Evolutionary conservation across 2,329 filamentous ascomycete species (phyloP), one percentile per base, ranked within the genome.

Genomic region (Phaeoacremonium minimum): DNA sequence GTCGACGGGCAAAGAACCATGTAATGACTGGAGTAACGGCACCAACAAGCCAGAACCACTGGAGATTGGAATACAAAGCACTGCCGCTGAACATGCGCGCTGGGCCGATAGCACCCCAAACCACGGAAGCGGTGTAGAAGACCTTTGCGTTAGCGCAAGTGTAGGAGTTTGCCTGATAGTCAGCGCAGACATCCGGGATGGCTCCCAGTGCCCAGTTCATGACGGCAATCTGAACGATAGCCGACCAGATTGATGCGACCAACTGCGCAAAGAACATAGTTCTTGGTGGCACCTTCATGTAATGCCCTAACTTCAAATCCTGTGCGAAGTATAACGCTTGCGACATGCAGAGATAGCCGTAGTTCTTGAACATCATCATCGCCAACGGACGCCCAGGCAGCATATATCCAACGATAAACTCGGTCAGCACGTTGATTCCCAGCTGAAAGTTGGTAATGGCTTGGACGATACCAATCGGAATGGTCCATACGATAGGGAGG

Each of bases 351-450:
- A 85, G 75, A 53, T 83, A 85, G 34, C 80, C 79, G 49, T 83
- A 87, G 43, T 80, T 84, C 60, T 86, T 86, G 66, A 87, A 87
- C 63, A 87, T 73, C 82, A 87, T 87, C 72, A 86, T 81, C 32
- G 81, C 81, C 42, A 87, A 67, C 2, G 83, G 83, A 4, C 72
- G 71, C 17, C 83, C 83, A 1, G 83, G 83, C 33, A 83, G 73
- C 69, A 87, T 82, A 57, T 87, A 87, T 6, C 83, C 83, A 42
- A 83, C 73, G 41, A 87, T 72, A 48, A 83, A 85, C 53, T 86
- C 82, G n/a, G 81, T 83, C 40, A 87, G 60, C 14, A 87, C 80
- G 46, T 85, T 85, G 15, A 87, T 66, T 5, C 80, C 80, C 4
- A 85, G 65, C 52, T 80, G 75, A 35, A 75, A 73, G 53, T 80